Evolutionary conservation across 768 basidiomycete genomes (phyloP), one percentile per base, ranked within the genome.

Genomic region (Mycena vulgaris): DNA sequence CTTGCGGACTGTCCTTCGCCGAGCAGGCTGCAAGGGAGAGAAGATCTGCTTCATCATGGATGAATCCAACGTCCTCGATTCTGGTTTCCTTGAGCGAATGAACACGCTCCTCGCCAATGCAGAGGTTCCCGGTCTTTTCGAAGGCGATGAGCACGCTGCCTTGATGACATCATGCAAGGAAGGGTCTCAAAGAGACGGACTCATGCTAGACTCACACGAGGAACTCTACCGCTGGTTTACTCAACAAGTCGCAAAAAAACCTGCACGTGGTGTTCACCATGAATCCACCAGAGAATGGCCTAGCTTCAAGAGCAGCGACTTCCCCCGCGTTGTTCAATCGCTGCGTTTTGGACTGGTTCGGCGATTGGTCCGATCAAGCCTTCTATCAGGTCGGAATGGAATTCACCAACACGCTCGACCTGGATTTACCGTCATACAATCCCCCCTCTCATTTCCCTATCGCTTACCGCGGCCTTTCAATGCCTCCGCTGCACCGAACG

Each of bases 21-120:
- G 98, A 39, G 87, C 97, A 9, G 98, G 98, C 8, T 98, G 96
- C 86, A 99, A 99, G 79, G 96, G 96, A 74, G 98, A 99, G 82
- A 99, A 99, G 83, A 93, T 99, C 56, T 98, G 96, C 80, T 99
- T 99, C 87, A 99, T 99, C 84, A 98, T 99, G 98, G 98, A 99
- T 80, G 98, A 99, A 80, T 99, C 98, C 5, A 99, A 99, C 76
- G 98, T 99, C 16, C 92, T 99, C 35, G 98, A 99, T 79, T 97
- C 98, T 16, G 98, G 98, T 52, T 99, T 99, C 88, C 83, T 99
- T 72, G 98, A 99, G 79, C 91, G 98, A n/a, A 99, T 99, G 97
- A 99, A 99, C 80, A 99, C 98, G 0, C 89, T 99, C 17, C 89
- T 99, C 19, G 98, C 98, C 45, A 99, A 99, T 76, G 98, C 98